These are phyloP conservation scores for Ceratonia siliqua DNA, from an alignment of 306 rosid genomes.

Conservation along the genomic window DNA sequence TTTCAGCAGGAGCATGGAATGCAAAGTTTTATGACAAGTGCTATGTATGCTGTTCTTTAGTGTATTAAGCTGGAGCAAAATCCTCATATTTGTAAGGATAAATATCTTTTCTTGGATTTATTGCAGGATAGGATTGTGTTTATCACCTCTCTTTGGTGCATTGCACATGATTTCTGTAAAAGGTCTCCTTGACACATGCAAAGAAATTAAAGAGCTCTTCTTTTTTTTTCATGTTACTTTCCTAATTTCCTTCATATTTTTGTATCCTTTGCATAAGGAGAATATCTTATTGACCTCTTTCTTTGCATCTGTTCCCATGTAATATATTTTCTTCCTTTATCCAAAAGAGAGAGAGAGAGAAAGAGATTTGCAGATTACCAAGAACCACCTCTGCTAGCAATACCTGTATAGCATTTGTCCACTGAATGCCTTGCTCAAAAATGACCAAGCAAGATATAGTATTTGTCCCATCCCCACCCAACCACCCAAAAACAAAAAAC, in stretches of 20 bases:
- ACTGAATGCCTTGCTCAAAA: not conserved
- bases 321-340: too few species aligned
- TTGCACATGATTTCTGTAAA: not conserved
- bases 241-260: too few species aligned
- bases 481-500: not conserved
- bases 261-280: too few species aligned
- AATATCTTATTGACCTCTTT: too few species aligned
- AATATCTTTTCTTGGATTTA: not conserved
- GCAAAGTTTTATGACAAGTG: not conserved
- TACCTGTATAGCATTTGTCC: not conserved
- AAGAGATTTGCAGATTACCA: too few species aligned
- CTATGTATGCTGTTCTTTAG: not conserved
- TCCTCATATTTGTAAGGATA: not conserved
- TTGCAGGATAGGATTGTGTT: not conserved
- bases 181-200: too few species aligned
- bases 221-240: too few species aligned
- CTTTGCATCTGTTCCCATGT: too few species aligned
- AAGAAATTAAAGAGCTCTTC: too few species aligned
- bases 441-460: not conserved
- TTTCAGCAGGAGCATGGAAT: not conserved
- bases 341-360: too few species aligned
- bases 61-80: not conserved
- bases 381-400: not conserved
- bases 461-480: not conserved
- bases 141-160: not conserved